These are phyloP conservation scores for Blastomyces emzantsi DNA, from an alignment of 2,329 filamentous ascomycete genomes.

Conservation along the genomic window DNA sequence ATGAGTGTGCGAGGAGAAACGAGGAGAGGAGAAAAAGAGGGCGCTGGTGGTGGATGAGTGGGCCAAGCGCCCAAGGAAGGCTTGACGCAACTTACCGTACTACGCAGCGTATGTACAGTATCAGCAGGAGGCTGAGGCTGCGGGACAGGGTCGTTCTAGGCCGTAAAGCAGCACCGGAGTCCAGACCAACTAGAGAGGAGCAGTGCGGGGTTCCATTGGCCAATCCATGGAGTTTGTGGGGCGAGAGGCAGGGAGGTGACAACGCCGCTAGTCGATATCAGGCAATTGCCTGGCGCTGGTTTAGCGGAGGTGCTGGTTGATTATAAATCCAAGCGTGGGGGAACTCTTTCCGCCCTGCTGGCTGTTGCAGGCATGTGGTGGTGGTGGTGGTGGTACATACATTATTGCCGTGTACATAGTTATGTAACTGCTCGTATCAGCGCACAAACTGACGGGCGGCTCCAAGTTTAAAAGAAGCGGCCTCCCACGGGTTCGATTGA, in stretches of 20 bases:
- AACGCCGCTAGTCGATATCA: not conserved
- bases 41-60: too few relatives aligned
- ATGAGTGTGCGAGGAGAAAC: not conserved
- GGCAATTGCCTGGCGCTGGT: not conserved
- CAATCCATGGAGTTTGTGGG: not conserved
- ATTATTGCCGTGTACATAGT: too few relatives aligned
- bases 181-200: not conserved
- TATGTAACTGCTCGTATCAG: too few relatives aligned
- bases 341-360: not conserved
- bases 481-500: not conserved
- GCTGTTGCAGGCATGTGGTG: too few relatives aligned
- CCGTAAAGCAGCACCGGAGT: not conserved
- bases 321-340: conserved; percentile 1
- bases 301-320: not conserved
- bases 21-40: too few relatives aligned
- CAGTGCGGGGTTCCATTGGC: not conserved
- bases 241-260: not conserved
- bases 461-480: not conserved
- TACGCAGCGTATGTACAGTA: too few relatives aligned
- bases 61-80: too few relatives aligned
- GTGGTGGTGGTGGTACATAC: too few relatives aligned
- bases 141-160: not conserved
- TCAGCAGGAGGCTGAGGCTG: not conserved
- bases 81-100: too few relatives aligned
- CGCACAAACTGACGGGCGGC: not conserved